phyloP scores from a whole-genome alignment of 768 basidiomycete species.

The Coprinopsis marcescibilis region DNA sequence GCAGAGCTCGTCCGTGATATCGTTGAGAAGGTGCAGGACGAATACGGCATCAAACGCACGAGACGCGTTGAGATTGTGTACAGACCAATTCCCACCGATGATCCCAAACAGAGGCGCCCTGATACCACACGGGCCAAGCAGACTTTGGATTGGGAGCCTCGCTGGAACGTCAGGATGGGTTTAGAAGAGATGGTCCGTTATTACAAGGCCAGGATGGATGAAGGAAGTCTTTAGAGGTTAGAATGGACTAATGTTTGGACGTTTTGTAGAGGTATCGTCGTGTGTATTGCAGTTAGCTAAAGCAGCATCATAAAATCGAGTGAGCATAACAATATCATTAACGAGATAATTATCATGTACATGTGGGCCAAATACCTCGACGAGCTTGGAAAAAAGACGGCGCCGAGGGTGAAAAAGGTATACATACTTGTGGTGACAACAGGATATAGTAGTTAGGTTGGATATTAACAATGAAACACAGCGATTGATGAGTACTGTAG shows the following conservation, averaged over 20 bases:
- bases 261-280: background rate
- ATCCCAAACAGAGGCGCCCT: constrained; percentile 90
- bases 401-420: no score
- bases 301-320: no score
- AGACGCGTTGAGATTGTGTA: constrained; percentile 65
- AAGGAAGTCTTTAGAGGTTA: constrained; percentile 60
- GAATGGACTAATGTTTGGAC: background rate
- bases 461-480: no score
- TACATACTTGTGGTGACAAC: no score
- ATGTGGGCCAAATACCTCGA: no score
- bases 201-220: constrained; percentile 85
- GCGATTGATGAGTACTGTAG: no score
- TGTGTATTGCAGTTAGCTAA: constrained; percentile 38
- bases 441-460: no score
- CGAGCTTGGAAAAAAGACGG: no score
- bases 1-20: constrained; percentile 88
- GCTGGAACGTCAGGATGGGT: constrained; percentile 91
- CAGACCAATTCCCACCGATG: constrained; percentile 82
- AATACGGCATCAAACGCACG: constrained; percentile 55
- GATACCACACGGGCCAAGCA: constrained; percentile 90
- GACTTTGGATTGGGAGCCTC: constrained; percentile 81
- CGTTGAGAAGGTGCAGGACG: constrained; percentile 87
- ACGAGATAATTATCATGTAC: no score
- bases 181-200: constrained; percentile 93
- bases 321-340: no score